Base-by-base conservation (phyloP, 1,139 yeast species). In the Pichia sp. region DNA sequence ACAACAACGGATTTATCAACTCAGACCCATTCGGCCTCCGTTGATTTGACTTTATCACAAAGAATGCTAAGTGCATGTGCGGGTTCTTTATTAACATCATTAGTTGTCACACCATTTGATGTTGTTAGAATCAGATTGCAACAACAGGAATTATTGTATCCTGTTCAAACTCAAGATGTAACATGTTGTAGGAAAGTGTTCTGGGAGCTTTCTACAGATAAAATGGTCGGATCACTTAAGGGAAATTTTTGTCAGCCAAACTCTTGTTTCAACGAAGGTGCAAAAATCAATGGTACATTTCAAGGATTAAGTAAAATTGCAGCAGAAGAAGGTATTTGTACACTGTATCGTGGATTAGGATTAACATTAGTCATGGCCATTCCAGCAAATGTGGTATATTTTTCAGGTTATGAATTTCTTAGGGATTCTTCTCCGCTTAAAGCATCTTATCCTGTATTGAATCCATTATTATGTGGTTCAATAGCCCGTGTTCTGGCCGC, bases 381-480 rank as follows among this genome's bases (percentile, higher is more conserved):
- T 0, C 99, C 99, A 0, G 76, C 96, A 1, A 91, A 89, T 55
- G 85, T 91, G 43, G 91, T 91, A 7, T 93, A 91, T 59, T 91
- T 88, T 63, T 84, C 95, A 3, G 96, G 97, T 0, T 91, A 91
- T 59, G 99, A 91, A 54, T 75, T 82, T 47, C 66, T 89, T 35
- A 65, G 95, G 50, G 96, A 87, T 54, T 67, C 69, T 23, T 80
- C 91, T 1, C 89, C 91, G 0, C 55, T 86, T 16, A 56, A 61
- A 15, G 30, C 43, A 1, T 53, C 66, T 14, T 69, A 65, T 25
- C 63, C 68, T 1, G 56, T 70, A 1, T 45, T 84, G 18, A 88
- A 86, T 50, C 96, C 98, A 1, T 64, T 91, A 39, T 30, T 86
- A 0, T 87, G 96, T 58, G 99, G 99, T 1, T 76, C 91, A 0